Conservation (phyloP, 2,329 filamentous ascomycete genomes). For the Epichloe amarillans region DNA sequence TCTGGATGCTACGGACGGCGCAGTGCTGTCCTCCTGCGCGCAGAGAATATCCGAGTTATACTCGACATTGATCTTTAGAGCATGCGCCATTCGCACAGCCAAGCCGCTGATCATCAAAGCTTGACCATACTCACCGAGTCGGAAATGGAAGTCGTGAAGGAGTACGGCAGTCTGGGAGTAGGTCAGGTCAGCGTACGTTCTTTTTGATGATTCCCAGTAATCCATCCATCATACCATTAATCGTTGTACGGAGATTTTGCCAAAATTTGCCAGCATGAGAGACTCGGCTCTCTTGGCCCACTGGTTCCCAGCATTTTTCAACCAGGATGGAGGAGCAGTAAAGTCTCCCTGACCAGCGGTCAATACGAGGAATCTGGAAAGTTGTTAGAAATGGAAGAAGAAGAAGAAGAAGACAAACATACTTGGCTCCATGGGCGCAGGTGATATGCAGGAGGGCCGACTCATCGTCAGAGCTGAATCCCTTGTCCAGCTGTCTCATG, state of each 20-base stretch:
- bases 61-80: conserved; percentile 26
- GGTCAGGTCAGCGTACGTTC: background rate
- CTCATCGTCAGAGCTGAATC: conserved; percentile 22
- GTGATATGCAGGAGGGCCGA: conserved; percentile 23
- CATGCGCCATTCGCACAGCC: conserved; percentile 27
- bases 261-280: conserved; percentile 23
- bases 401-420: conserved; percentile 2
- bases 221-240: conserved; percentile 20
- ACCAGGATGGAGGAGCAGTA: conserved; percentile 15
- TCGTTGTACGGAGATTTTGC: conserved; percentile 24
- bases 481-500: conserved; percentile 24
- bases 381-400: background rate
- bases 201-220: background rate
- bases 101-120: conserved; percentile 28
- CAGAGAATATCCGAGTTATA: conserved; percentile 25
- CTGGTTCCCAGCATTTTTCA: conserved; percentile 21
- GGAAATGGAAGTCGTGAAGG: conserved; percentile 27
- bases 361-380: conserved; percentile 21
- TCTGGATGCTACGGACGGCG: conserved; percentile 23
- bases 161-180: conserved; percentile 21
- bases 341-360: conserved; percentile 17
- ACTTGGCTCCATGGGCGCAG: conserved; percentile 27
- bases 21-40: conserved; percentile 16
- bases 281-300: conserved; percentile 26
- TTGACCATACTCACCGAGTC: conserved; percentile 25